Evolutionary conservation across 345 rosid species (phyloP), one percentile per base, ranked within the genome.

Genomic region (Populus deltoides): DNA sequence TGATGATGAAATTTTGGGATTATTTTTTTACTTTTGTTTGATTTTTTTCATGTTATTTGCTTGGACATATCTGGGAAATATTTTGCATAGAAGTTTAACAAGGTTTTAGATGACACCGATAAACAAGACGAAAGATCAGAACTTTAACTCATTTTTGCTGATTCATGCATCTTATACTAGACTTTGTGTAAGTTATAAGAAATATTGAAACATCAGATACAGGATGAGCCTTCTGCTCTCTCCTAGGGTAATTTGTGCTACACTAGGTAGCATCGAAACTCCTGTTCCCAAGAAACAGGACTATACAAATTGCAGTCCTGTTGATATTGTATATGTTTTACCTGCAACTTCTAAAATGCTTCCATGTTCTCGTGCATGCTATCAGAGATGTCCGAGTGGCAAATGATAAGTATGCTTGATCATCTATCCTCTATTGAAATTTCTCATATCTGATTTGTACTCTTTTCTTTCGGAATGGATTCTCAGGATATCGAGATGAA

Each of bases 401-500:
- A 57, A 57, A 59, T n/a, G 65, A 59, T 41, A 49, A 55, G 6
- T 57, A 20, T 73, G 13, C 18, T 45, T 33, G 27, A 17, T 2
- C n/a, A 8, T 49, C 36, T 13, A 24, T 31, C 39, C 39, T 51
- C 31, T 72, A 6, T 57, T 43, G 47, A 68, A 11, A 68, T 24
- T 31, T 74, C 43, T 18, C 22, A 47, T 76, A 2, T 57, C 39
- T 65, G 66, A 47, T 78, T 61, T 38, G 36, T 62, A 20, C 35
- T 55, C 61, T 38, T 74, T 38, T 9, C 25, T 76, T 66, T 43
- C 20, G 41, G 20, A 80, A 36, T 68, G 35, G 17, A 20, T 70
- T 77, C 70, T 68, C 84, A 95, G 97, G 98, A 94, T 85, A 84
- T 71, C 78, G 97, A 92, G 85, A 89, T 90, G 77, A 94, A 94